Conservation (phyloP, 2,329 filamentous ascomycete species). For the Pezicula neosporulosa region DNA sequence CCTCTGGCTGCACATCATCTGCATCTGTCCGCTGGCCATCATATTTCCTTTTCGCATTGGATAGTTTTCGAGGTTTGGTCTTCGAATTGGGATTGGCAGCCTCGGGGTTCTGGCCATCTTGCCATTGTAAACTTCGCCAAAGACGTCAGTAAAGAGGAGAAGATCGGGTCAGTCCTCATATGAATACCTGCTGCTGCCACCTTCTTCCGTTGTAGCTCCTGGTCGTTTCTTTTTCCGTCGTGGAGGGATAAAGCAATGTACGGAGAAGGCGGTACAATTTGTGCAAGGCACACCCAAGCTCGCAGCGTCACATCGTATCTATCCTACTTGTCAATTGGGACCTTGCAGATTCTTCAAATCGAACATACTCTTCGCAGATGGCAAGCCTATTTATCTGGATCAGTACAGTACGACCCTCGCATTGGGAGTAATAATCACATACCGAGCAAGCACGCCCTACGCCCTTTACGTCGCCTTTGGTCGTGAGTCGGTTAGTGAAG, state of each 20-base stretch:
- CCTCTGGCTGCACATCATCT: background rate
- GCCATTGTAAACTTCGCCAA: no score
- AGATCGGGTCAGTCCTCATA: background rate
- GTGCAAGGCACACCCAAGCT: conserved; percentile 68
- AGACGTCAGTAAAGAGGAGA: background rate
- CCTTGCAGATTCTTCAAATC: background rate
- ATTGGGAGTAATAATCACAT: no score
- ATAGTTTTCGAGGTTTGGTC: no score
- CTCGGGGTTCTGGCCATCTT: no score
- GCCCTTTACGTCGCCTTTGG: no score
- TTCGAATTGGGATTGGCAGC: no score
- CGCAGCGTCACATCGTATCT: conserved; percentile 70
- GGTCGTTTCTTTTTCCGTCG: conserved; percentile 65
- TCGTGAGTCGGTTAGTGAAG: no score
- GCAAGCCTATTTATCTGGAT: background rate
- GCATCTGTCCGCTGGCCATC: background rate
- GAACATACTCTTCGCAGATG: background rate
- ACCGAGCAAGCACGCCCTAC: no score
- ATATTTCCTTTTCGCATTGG: background rate
- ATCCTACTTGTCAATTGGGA: conserved; percentile 1
- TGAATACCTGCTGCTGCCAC: conserved; percentile 15
- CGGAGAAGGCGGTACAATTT: conserved; percentile 69
- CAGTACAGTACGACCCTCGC: no score
- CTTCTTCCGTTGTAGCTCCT: background rate
- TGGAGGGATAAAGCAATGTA: conserved; percentile 69